Evolutionary conservation across 192 early-diverging fungal genomes (phyloP).

Genomic region (Oehlia diaphana): DNA sequence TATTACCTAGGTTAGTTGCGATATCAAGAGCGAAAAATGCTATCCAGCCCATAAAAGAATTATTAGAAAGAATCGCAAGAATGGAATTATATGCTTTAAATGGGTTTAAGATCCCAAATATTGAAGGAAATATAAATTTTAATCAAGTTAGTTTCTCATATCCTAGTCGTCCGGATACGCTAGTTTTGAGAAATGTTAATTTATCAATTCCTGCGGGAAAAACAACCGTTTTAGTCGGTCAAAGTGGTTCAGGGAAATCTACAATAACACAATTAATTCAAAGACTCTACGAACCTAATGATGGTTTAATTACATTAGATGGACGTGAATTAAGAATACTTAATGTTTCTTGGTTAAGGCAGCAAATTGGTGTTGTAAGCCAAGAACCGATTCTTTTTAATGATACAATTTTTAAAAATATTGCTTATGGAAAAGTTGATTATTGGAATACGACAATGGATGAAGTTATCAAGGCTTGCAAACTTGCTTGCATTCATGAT

Average conservation of each 20-base stretch:
- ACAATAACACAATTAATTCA: constrained; percentile 27
- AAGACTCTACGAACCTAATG: constrained; percentile 12
- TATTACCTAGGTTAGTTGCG: background rate
- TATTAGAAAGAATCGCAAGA: constrained; percentile 1
- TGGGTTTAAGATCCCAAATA: constrained; percentile 12
- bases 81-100: constrained; percentile 15
- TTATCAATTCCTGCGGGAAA: constrained; percentile 16
- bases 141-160: constrained; percentile 27
- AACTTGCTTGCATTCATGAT: constrained; percentile 65
- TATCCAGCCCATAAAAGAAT: background rate
- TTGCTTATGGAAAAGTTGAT: constrained; percentile 58
- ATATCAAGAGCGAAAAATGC: constrained; percentile 23
- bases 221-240: constrained; percentile 26
- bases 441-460: constrained; percentile 60
- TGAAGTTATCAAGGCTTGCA: constrained; percentile 52
- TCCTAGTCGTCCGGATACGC: constrained; percentile 22
- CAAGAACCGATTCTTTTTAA: constrained; percentile 94
- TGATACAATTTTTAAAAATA: constrained; percentile 78
- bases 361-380: constrained; percentile 86
- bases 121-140: constrained; percentile 21
- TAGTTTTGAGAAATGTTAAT: constrained; percentile 11
- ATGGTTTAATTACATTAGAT: constrained; percentile 71
- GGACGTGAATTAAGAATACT: constrained; percentile 72
- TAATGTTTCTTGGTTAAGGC: constrained; percentile 83
- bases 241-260: constrained; percentile 30